Base-by-base conservation (phyloP, 371 early-diverging fungal species). In the Nematocida ironsii region DNA sequence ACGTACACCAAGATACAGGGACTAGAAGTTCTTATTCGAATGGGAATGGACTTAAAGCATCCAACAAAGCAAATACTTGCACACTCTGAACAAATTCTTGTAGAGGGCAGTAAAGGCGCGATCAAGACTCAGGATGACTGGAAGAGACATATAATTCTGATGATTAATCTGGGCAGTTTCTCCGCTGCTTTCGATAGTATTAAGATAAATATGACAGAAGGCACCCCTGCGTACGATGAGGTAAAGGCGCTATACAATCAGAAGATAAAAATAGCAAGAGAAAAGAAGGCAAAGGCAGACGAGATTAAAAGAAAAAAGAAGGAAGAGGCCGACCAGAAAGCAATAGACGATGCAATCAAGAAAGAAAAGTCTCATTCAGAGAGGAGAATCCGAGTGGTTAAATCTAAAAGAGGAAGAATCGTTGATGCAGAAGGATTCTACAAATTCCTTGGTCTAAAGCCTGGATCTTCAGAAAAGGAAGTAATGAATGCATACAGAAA, bases 341-440 rank as follows among this genome's bases (percentile, higher is more conserved):
- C 62, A 20, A 42, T 54, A 44, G 33, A 82, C 47, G 66, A 84
- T 25, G 56, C 56, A 33, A 25, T 57, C 11, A 44, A 69, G 18
- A 67, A 73, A 61, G 68, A 76, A 39, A 72, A 72, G 33, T 42
- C 27, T 7, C 48, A 73, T n/a, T 52, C 68, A 1, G 52, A 84
- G 54, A 66, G 83, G 18, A 78, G 84, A 47, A 72, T 61, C 20
- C 73, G 82, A 39, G 82, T 84, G 42, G 68, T 84, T 11, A 60
- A 33, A 18, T 56, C 60, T 6, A 56, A 54, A n/a, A 47, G 80
- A 62, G 80, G 80, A 6, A 60, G 23, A 42, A 44, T 48, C 2
- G 48, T 18, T 6, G 80, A 78, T 56, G 23, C 80, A 44, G 71
- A 78, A 47, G 85, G 83, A 39, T 86, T 84, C 66, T 86, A 86